Evolutionary conservation across 2,329 filamentous ascomycete genomes (phyloP).

Genomic region (Epichloe sylvatica): DNA sequence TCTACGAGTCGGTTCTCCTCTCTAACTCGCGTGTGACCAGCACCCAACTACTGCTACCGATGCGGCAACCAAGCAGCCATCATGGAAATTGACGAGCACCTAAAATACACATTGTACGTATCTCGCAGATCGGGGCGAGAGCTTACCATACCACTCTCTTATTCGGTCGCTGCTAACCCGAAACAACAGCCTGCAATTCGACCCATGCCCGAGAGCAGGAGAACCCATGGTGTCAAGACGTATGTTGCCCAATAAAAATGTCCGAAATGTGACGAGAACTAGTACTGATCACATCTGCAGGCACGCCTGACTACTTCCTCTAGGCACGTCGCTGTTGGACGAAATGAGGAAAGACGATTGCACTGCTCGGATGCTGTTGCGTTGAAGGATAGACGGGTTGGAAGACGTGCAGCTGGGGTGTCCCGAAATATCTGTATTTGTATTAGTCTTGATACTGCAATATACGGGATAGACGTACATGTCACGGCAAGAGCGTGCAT

Average conservation of each 20-base stretch:
- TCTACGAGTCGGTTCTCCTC: neutral
- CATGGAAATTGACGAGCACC: conserved; percentile 98
- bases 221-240: conserved; percentile 97
- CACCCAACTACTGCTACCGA: conserved; percentile 93
- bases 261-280: neutral
- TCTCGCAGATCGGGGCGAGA: neutral
- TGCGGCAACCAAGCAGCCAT: conserved; percentile 99
- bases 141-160: neutral
- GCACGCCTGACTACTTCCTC: conserved; percentile 73
- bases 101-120: conserved; percentile 98
- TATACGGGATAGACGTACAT: conserved; percentile 8
- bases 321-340: conserved; percentile 28
- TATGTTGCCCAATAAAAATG: conserved; percentile 23
- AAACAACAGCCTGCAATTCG: conserved; percentile 76
- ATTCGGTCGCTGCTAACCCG: conserved; percentile 13
- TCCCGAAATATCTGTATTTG: conserved; percentile 15
- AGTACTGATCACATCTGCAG: no score
- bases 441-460: conserved; percentile 12
- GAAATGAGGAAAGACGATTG: conserved; percentile 2
- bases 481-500: conserved; percentile 6
- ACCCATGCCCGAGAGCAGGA: conserved; percentile 90
- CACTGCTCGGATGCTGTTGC: conserved; percentile 6
- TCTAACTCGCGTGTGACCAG: conserved; percentile 23
- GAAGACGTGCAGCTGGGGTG: conserved; percentile 8
- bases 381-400: conserved; percentile 10